Evolutionary conservation across 352 stramenopile species (phyloP), one percentile per base, ranked within the genome.

Genomic region (Globisporangium cylindrosporum): DNA sequence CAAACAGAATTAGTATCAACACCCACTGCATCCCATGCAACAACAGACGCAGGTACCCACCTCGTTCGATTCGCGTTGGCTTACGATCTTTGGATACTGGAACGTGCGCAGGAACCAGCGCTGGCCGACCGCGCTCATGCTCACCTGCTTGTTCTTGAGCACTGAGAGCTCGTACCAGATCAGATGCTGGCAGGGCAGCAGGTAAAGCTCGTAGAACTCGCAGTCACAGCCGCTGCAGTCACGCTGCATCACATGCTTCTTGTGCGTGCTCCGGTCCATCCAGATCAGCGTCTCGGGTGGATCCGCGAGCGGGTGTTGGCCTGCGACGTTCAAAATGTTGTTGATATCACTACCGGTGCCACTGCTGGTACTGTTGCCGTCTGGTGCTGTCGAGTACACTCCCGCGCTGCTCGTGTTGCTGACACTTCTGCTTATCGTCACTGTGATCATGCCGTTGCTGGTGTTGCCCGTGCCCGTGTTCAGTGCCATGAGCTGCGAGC

Each of bases 51-150:
- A 24, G 36, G 8, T 3, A 65, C 79, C 25, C 56, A 88, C 79
- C 79, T 92, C 83, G 66, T 92, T 92, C 9, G 83, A 90, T 68
- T 90, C 81, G 67, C 80, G 80, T 36, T 83, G 75, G 27, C 71
- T 82, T 29, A 64, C 66, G 55, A 92, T 71, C 67, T 88, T 89
- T 22, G 81, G 81, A 27, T 74, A 72, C 63, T 90, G 83, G 72
- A 90, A 92, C 15, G 83, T 88, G 25, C 83, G 81, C 49, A 92
- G 69, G 65, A 90, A 87, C 83, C 83, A 92, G 20, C 83, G 78
- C 59, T 72, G 70, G 14, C 77, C 80, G 10, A 90, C 81, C 0
- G 83, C 81, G 25, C 67, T 79, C 79, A 92, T 76, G 34, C 78
- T 89, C 46, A 92, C 56, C 54, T 90, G 83, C 67, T 88, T 83